A percentile compares a stretch with the other conserved stretches of the same genome.
phyloP scores from a whole-genome alignment of 495 filamentous ascomycete genomes.

The Penicillium bialowiezense region DNA sequence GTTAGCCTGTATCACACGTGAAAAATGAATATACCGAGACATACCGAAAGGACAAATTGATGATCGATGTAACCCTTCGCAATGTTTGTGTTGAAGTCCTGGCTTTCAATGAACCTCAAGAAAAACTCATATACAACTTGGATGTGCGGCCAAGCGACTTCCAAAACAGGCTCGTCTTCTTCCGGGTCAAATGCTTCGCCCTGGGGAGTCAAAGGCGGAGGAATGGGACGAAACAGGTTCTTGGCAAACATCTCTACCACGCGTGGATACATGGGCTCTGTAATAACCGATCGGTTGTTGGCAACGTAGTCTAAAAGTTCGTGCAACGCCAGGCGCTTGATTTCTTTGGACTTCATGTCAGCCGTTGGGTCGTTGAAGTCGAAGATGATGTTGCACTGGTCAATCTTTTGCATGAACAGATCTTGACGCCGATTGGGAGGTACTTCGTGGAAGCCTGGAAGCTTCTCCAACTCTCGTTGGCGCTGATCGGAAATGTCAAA shows the following conservation, averaged over 20 bases:
- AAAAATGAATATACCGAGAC: constrained; percentile 2
- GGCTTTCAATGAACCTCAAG: constrained; percentile 96
- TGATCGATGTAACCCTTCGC: constrained; percentile 99
- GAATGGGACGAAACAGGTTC: constrained; percentile 96
- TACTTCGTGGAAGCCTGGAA: constrained; percentile 98
- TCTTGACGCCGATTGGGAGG: constrained; percentile 93
- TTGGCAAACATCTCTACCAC: constrained; percentile 99
- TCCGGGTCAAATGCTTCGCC: constrained; percentile 98
- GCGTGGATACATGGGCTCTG: constrained; percentile 97
- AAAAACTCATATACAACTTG: constrained; percentile 99
- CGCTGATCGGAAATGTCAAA: constrained; percentile 93
- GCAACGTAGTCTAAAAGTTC: constrained; percentile 97
- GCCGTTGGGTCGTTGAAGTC: constrained; percentile 98
- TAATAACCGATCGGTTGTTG: constrained; percentile 97
- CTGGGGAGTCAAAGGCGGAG: constrained; percentile 94
- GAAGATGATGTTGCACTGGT: constrained; percentile 99
- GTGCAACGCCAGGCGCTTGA: constrained; percentile 95
- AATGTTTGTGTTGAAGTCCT: constrained; percentile 99
- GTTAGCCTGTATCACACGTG: background rate
- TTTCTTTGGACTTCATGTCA: constrained; percentile 99
- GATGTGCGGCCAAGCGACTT: constrained; percentile 99
- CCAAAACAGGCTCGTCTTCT: constrained; percentile 96
- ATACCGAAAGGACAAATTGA: constrained; percentile 88
- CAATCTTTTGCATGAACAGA: constrained; percentile 99
- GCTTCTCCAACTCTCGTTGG: constrained; percentile 92